A percentile compares a stretch with the other conserved stretches of the same genome.
These are phyloP conservation scores for Berkeleyomyces basicola DNA, from an alignment of 2,329 filamentous ascomycete species.

Conservation along the genomic window DNA sequence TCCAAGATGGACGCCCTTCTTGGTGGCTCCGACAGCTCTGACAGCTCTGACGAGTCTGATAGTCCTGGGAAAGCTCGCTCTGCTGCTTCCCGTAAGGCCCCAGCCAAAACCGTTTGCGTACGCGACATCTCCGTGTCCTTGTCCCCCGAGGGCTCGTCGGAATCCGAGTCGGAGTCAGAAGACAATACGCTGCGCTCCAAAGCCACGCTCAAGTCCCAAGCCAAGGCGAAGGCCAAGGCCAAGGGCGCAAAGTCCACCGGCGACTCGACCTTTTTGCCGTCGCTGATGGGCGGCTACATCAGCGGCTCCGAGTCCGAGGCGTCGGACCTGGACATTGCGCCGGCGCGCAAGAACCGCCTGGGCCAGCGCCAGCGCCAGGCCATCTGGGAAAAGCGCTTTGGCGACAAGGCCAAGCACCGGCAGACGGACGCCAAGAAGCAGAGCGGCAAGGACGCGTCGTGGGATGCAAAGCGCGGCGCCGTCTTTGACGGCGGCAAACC, in stretches of 20 bases:
- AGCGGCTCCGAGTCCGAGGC: constrained; percentile 52
- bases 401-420: constrained; percentile 51
- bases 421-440: constrained; percentile 21
- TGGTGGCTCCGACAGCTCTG: constrained; percentile 26
- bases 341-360: constrained; percentile 52
- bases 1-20: constrained; percentile 31
- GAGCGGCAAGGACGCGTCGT: constrained; percentile 28
- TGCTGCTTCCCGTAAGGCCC: not conserved
- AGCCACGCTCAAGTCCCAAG: not conserved
- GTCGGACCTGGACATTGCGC: constrained; percentile 48
- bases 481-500: constrained; percentile 29
- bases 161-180: constrained; percentile 5
- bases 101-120: constrained; percentile 16
- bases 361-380: constrained; percentile 64
- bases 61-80: not conserved
- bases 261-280: constrained; percentile 51
- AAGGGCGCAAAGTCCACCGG: constrained; percentile 15
- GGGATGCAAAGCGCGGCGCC: constrained; percentile 41
- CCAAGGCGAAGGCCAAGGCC: constrained; percentile 17
- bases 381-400: constrained; percentile 69
- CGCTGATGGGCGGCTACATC: constrained; percentile 64
- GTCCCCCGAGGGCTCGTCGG: constrained; percentile 11
- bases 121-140: constrained; percentile 24
- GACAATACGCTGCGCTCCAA: constrained; percentile 13
- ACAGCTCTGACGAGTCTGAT: constrained; percentile 15